Evolutionary conservation across 345 rosid genomes (phyloP).

Genomic region (Lepidium didymum): DNA sequence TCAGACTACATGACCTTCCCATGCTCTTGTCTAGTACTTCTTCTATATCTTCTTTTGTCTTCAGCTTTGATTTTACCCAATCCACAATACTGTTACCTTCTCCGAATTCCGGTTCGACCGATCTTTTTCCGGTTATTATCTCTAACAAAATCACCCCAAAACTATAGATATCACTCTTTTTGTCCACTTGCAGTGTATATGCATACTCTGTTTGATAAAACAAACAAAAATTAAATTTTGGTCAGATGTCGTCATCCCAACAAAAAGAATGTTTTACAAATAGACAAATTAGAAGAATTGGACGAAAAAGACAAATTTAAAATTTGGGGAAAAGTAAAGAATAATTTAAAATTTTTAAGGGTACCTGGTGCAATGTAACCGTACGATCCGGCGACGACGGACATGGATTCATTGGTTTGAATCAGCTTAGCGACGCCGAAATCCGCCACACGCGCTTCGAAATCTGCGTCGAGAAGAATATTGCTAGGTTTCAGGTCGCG

Average conservation of each 20-base stretch:
- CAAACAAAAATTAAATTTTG: neutral
- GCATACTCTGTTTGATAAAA: constrained; percentile 61
- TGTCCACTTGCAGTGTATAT: constrained; percentile 87
- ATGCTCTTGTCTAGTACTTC: constrained; percentile 67
- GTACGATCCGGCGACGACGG: constrained; percentile 98
- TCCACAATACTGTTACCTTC: constrained; percentile 95
- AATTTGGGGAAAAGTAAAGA: neutral
- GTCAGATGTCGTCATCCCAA: constrained; percentile 20
- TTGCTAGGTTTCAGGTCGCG: constrained; percentile 95
- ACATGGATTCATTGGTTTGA: constrained; percentile 89
- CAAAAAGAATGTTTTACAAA: constrained; percentile 11
- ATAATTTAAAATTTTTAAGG: neutral
- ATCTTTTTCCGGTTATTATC: constrained; percentile 65
- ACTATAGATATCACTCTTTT: constrained; percentile 95
- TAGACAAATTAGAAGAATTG: neutral
- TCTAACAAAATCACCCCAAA: constrained; percentile 89
- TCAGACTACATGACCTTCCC: constrained; percentile 57
- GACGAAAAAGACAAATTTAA: neutral
- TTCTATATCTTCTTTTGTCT: constrained; percentile 49
- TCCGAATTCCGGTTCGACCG: constrained; percentile 84
- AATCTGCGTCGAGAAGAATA: constrained; percentile 71
- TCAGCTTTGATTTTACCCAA: constrained; percentile 80
- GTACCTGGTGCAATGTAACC: constrained; percentile 99
- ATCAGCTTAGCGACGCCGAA: constrained; percentile 94
- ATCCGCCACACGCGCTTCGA: constrained; percentile 99